Evolutionary conservation across 2,329 filamentous ascomycete genomes (phyloP).

Genomic region (Paecilomyces fulvus): DNA sequence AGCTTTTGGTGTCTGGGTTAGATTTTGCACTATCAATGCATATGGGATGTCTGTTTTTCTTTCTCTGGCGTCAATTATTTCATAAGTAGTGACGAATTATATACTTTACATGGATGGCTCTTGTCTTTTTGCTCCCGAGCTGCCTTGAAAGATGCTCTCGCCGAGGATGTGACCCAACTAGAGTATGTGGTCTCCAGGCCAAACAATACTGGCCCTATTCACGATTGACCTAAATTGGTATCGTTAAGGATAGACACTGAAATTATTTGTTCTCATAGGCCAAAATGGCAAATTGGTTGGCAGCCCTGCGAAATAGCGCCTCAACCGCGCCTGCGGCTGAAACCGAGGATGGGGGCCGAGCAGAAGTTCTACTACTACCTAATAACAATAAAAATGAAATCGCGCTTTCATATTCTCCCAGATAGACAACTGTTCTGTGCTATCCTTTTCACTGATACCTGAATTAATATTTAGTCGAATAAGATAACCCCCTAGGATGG

Average conservation of each 20-base stretch:
- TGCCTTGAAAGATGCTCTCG: background rate
- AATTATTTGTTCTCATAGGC: no score
- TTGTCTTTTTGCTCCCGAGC: background rate
- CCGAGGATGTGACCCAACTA: no score
- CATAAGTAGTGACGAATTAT: background rate
- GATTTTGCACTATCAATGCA: background rate
- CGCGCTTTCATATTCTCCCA: background rate
- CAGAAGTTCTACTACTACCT: background rate
- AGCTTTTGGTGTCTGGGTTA: background rate
- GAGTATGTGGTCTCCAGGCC: no score
- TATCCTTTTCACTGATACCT: background rate
- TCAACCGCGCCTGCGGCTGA: background rate
- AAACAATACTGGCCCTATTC: no score
- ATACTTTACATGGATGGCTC: background rate
- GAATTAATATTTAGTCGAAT: background rate
- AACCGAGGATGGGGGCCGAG: background rate
- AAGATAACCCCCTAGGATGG: background rate
- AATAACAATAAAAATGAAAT: background rate
- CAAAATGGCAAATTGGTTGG: no score
- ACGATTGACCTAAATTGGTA: no score
- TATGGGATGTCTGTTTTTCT: background rate
- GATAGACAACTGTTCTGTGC: background rate
- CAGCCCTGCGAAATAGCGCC: no score
- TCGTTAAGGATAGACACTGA: no score
- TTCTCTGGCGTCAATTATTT: background rate